phyloP scores from a whole-genome alignment of 2,329 filamentous ascomycete genomes.

The Aspergillus transmontanensis region DNA sequence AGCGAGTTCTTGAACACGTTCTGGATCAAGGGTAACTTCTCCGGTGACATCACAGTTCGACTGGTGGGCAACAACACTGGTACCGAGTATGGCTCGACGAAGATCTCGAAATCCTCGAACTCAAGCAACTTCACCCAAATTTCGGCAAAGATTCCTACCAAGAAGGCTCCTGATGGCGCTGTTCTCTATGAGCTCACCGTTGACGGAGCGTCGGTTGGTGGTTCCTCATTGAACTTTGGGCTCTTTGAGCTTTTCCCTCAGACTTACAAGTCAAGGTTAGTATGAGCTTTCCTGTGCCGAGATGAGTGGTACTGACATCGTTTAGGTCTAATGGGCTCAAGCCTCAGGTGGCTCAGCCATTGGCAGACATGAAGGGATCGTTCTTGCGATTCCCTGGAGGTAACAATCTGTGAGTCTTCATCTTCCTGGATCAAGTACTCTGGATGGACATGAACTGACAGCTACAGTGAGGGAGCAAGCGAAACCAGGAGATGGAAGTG shows the following conservation, averaged over 20 bases:
- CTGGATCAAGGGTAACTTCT: constrained; percentile 28
- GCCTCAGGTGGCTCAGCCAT: constrained; percentile 55
- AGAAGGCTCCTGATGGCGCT: constrained; percentile 18
- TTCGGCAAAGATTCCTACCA: constrained; percentile 19
- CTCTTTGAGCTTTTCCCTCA: constrained; percentile 22
- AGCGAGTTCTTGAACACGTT: constrained; percentile 25
- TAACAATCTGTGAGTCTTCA: constrained; percentile 55
- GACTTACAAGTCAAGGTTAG: constrained; percentile 21
- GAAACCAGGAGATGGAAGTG: constrained; percentile 35
- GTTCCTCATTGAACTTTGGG: constrained; percentile 21
- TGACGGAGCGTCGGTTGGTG: constrained; percentile 13
- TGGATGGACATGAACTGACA: constrained; percentile 1
- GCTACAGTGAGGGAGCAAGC: constrained; percentile 22
- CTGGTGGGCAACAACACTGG: constrained; percentile 21
- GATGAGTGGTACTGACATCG: constrained; percentile 1
- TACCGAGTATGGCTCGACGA: constrained; percentile 22
- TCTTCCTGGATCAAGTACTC: not conserved
- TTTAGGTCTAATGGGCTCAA: constrained; percentile 55
- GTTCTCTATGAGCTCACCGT: constrained; percentile 20
- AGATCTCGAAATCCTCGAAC: constrained; percentile 17
- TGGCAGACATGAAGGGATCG: constrained; percentile 56
- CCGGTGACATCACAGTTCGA: constrained; percentile 18
- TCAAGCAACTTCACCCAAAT: constrained; percentile 20
- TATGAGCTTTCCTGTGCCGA: not conserved
- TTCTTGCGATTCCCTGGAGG: constrained; percentile 67